Conservation (phyloP, 192 early-diverging fungal genomes). For the Entomortierella chlamydospora region DNA sequence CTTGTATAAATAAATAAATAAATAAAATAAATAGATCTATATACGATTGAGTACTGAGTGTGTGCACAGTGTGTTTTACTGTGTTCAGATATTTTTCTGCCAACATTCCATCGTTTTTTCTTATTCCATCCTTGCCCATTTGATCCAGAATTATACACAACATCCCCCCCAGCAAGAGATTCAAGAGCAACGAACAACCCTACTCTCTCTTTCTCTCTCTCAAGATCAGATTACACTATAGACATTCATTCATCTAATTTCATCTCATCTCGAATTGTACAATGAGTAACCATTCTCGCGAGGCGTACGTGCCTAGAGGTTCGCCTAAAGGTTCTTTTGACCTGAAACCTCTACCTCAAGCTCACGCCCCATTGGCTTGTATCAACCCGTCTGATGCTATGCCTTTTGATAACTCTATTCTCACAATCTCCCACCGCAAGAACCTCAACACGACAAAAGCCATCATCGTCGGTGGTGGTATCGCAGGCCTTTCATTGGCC, state of each 20-base stretch:
- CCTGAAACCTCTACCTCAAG: conserved; percentile 22
- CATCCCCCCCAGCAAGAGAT: too few relatives aligned
- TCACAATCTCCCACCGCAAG: conserved; percentile 31
- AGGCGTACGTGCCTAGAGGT: neutral
- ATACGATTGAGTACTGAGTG: too few relatives aligned
- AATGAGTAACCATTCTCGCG: neutral
- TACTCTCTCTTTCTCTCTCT: too few relatives aligned
- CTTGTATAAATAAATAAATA: too few relatives aligned
- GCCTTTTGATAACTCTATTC: conserved; percentile 44
- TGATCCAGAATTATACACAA: too few relatives aligned
- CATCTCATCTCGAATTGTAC: neutral
- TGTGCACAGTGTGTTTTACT: too few relatives aligned
- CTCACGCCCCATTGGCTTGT: conserved; percentile 16
- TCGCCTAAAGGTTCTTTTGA: neutral
- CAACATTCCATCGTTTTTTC: too few relatives aligned
- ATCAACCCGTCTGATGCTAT: conserved; percentile 11
- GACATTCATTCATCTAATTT: neutral
- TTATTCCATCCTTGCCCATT: too few relatives aligned
- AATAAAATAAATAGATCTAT: too few relatives aligned
- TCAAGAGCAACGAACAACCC: too few relatives aligned
- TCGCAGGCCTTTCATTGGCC: conserved; percentile 41
- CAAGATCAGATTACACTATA: too few relatives aligned
- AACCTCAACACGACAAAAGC: conserved; percentile 34
- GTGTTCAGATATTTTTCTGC: too few relatives aligned
- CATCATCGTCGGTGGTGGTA: conserved; percentile 46